These are phyloP conservation scores for Parmelia sp. DNA, from an alignment of 495 filamentous ascomycete species.

Conservation along the genomic window DNA sequence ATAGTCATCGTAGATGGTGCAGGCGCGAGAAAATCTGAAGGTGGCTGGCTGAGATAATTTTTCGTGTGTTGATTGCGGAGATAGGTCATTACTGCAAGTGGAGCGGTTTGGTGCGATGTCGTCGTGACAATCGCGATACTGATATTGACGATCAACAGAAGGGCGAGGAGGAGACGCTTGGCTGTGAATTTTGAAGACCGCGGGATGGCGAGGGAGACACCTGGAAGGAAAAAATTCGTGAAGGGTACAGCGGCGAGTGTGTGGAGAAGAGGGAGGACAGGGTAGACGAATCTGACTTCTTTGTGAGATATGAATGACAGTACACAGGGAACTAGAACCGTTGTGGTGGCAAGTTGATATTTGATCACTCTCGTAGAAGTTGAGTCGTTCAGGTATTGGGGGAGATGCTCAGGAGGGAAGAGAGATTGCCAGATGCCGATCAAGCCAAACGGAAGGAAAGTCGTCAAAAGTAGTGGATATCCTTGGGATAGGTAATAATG, in stretches of 20 bases:
- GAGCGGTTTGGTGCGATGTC: constrained; percentile 70
- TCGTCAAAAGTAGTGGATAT: constrained; percentile 79
- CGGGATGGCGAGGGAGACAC: constrained; percentile 31
- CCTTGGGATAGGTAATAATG: constrained; percentile 93
- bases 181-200: constrained; percentile 19
- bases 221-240: constrained; percentile 56
- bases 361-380: constrained; percentile 40
- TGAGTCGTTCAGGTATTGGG: constrained; percentile 30
- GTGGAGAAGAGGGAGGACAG: constrained; percentile 79
- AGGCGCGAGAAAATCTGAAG: constrained; percentile 15
- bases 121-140: constrained; percentile 68
- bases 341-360: constrained; percentile 55
- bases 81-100: constrained; percentile 63
- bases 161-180: constrained; percentile 42
- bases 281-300: constrained; percentile 96
- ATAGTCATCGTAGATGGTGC: constrained; percentile 50
- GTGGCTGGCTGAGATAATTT: constrained; percentile 32
- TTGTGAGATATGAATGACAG: constrained; percentile 88
- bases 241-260: constrained; percentile 66
- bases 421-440: constrained; percentile 56
- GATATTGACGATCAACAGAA: constrained; percentile 60
- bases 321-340: constrained; percentile 51
- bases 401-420: constrained; percentile 23
- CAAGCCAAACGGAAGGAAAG: constrained; percentile 68
- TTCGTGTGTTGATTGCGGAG: constrained; percentile 64